These are phyloP conservation scores for Fusarium sp. DNA, from an alignment of 2,329 filamentous ascomycete genomes.

Conservation along the genomic window DNA sequence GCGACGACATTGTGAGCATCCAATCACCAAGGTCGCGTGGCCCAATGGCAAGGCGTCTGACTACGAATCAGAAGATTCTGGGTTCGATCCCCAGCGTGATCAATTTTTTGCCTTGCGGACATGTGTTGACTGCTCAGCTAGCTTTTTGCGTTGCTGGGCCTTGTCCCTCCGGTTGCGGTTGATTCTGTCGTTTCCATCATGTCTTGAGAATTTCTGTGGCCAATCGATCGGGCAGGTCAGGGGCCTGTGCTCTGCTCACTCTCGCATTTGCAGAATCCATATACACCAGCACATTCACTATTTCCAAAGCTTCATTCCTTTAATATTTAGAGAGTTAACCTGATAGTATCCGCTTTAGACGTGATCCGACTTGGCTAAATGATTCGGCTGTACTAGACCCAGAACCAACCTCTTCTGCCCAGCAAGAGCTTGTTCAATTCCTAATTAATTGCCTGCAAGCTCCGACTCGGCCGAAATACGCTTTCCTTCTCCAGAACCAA, in stretches of 20 bases:
- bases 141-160: not conserved
- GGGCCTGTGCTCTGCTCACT: not conserved
- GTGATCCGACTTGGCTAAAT: not conserved
- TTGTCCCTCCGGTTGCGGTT: not conserved
- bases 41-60: conserved; percentile 49
- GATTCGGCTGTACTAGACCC: not conserved
- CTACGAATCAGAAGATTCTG: conserved; percentile 49
- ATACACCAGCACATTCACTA: not conserved
- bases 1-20: not conserved
- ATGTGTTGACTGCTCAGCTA: not conserved
- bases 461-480: not conserved
- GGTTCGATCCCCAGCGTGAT: conserved; percentile 45
- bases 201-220: not conserved
- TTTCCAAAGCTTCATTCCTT: not conserved
- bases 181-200: not conserved
- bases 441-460: not conserved
- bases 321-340: not conserved
- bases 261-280: not conserved
- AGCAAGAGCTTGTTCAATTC: not conserved
- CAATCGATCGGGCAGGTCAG: not conserved
- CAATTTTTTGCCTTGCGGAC: conserved; percentile 7
- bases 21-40: conserved; percentile 32
- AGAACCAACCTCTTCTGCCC: not conserved
- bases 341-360: not conserved
- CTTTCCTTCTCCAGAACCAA: not conserved